phyloP scores from a whole-genome alignment of 768 basidiomycete species.

The Cyclocybe aegerita region DNA sequence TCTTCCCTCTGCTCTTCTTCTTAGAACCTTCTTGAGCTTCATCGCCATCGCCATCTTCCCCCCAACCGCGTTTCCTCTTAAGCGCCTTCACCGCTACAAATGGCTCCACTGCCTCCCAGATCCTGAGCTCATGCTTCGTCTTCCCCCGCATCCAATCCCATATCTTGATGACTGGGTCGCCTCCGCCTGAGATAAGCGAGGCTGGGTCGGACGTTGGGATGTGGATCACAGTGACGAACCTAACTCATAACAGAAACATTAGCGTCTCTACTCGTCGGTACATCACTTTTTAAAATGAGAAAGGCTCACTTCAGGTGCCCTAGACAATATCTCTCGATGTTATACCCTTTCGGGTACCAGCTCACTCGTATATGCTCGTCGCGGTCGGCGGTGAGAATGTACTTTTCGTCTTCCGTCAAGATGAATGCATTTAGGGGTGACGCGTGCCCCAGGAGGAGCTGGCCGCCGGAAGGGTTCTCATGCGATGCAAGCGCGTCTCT shows the following conservation, averaged over 20 bases:
- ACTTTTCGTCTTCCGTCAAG: conserved; percentile 64
- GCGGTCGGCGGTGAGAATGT: conserved; percentile 86
- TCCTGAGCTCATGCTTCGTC: conserved; percentile 48
- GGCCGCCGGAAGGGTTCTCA: conserved; percentile 67
- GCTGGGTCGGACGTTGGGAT: conserved; percentile 48
- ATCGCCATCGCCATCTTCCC: conserved; percentile 27
- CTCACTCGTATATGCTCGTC: conserved; percentile 96
- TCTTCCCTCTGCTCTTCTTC: conserved; percentile 24
- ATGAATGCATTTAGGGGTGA: conserved; percentile 79
- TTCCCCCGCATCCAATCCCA: conserved; percentile 80
- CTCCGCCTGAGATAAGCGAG: conserved; percentile 82
- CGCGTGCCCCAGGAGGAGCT: conserved; percentile 82
- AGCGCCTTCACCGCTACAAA: conserved; percentile 42
- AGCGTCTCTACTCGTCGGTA: background rate
- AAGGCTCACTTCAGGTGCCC: conserved; percentile 74
- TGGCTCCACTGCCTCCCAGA: conserved; percentile 47
- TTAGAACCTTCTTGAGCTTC: conserved; percentile 18
- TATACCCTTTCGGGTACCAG: conserved; percentile 83
- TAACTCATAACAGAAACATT: conserved; percentile 24
- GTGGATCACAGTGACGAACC: conserved; percentile 83
- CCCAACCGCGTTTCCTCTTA: conserved; percentile 33
- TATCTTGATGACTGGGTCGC: conserved; percentile 71
- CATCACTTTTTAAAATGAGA: background rate
- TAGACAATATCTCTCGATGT: conserved; percentile 84
- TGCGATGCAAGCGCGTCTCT: conserved; percentile 52